These are phyloP conservation scores for Trichoderma pleuroti DNA, from an alignment of 2,329 filamentous ascomycete genomes.

Conservation along the genomic window DNA sequence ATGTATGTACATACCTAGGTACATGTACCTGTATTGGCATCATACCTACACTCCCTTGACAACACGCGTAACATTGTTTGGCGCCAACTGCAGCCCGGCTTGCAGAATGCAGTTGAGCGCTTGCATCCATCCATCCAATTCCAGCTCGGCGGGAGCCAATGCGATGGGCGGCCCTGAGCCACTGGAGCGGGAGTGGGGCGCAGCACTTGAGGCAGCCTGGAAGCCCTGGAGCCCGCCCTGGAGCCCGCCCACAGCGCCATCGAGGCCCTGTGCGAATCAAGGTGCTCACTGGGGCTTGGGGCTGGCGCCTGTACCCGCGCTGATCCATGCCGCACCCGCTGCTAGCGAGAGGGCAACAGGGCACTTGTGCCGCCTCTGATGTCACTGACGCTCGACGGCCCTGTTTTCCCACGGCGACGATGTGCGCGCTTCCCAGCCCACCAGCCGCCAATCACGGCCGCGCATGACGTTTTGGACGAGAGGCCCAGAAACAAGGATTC, in stretches of 20 bases:
- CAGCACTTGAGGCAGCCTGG: conserved; percentile 1
- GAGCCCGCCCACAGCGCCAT: neutral
- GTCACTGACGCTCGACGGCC: conserved; percentile 10
- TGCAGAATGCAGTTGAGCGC: neutral
- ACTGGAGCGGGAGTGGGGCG: conserved; percentile 5
- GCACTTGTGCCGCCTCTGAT: conserved; percentile 16
- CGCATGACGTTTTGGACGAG: conserved; percentile 5
- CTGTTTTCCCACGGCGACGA: neutral
- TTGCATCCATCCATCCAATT: neutral
- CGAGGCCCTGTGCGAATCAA: neutral
- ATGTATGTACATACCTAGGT: neutral
- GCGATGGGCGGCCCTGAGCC: conserved; percentile 5
- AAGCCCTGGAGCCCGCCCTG: too few species aligned
- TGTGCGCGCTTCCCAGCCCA: neutral
- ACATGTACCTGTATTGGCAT: neutral
- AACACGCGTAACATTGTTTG: neutral
- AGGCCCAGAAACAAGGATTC: neutral
- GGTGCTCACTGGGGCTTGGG: conserved; percentile 1
- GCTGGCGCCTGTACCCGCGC: conserved; percentile 15
- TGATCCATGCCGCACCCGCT: conserved; percentile 17
- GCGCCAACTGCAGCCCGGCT: neutral
- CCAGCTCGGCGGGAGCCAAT: neutral
- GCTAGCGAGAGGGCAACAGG: neutral
- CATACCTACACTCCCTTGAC: neutral
- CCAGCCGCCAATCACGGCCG: conserved; percentile 1